These are phyloP conservation scores for Stevia rebaudiana DNA, from an alignment of 140 eudicot species.

Conservation along the genomic window DNA sequence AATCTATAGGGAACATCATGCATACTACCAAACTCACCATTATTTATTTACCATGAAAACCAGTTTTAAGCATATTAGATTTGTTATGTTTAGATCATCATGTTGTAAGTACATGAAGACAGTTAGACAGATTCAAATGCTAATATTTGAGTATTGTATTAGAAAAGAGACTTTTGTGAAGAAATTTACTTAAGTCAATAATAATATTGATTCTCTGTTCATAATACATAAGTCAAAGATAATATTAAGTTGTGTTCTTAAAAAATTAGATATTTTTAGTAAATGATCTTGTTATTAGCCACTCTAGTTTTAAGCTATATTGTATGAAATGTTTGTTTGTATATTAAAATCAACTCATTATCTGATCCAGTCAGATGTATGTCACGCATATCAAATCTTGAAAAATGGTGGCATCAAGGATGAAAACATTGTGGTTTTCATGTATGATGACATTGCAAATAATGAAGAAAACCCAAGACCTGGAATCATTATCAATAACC, in stretches of 20 bases:
- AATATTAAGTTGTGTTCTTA: background rate
- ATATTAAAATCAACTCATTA: background rate
- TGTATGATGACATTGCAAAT: constrained; percentile 90
- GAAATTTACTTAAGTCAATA: background rate
- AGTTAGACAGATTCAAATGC: background rate
- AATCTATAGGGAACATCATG: background rate
- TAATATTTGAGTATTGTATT: background rate
- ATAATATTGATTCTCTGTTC: background rate
- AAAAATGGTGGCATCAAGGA: constrained; percentile 85
- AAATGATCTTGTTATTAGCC: background rate
- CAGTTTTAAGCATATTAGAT: background rate
- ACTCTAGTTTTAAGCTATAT: background rate
- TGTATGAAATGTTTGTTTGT: background rate
- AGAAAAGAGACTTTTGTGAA: background rate
- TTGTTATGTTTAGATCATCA: background rate
- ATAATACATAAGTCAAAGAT: background rate
- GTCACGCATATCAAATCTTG: constrained; percentile 86
- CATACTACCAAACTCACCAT: background rate
- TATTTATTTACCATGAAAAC: background rate
- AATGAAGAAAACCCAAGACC: constrained; percentile 68
- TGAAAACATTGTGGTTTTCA: constrained; percentile 83
- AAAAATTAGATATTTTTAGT: background rate
- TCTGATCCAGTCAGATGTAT: constrained; percentile 68
- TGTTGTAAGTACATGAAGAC: background rate
- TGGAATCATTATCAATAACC: constrained; percentile 73